phyloP scores from a whole-genome alignment of 2,329 filamentous ascomycete genomes.

The Pestalotiopsis sp. region DNA sequence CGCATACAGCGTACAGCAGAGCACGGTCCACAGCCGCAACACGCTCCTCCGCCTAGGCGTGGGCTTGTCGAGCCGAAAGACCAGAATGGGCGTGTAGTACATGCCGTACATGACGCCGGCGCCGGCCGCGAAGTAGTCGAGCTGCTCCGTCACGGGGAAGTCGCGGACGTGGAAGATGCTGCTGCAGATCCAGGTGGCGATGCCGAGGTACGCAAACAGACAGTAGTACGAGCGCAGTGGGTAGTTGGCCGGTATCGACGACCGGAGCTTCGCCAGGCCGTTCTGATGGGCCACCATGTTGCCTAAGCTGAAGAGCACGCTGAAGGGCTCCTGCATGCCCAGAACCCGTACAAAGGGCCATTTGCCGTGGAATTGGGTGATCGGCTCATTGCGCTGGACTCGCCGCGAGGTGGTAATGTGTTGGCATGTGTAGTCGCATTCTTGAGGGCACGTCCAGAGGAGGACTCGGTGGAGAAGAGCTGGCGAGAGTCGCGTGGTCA shows the following conservation, averaged over 20 bases:
- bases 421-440: slow-evolving; percentile 98
- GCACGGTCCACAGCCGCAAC: slow-evolving; percentile 73
- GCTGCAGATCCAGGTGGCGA: slow-evolving; percentile 84
- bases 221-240: slow-evolving; percentile 80
- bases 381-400: slow-evolving; percentile 63
- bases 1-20: slow-evolving; percentile 73
- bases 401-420: slow-evolving; percentile 83
- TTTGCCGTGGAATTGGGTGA: slow-evolving; percentile 97
- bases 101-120: slow-evolving; percentile 88
- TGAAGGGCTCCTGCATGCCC: slow-evolving; percentile 94
- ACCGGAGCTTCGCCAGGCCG: slow-evolving; percentile 73
- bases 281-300: slow-evolving; percentile 86
- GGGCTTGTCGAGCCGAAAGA: slow-evolving; percentile 77
- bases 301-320: slow-evolving; percentile 88
- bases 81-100: slow-evolving; percentile 80
- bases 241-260: slow-evolving; percentile 73
- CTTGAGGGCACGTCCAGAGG: slow-evolving; percentile 87
- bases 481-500: slow-evolving; percentile 38
- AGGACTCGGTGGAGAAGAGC: slow-evolving; percentile 84
- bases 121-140: slow-evolving; percentile 95
- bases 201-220: slow-evolving; percentile 77
- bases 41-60: slow-evolving; percentile 48
- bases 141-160: slow-evolving; percentile 82
- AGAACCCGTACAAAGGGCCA: slow-evolving; percentile 93
- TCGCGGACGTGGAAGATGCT: slow-evolving; percentile 93